Percentiles rank a stretch among this genome's conserved stretches.
Conservation (phyloP, 164 flowering plant species). For the Brasenia schreberi region DNA sequence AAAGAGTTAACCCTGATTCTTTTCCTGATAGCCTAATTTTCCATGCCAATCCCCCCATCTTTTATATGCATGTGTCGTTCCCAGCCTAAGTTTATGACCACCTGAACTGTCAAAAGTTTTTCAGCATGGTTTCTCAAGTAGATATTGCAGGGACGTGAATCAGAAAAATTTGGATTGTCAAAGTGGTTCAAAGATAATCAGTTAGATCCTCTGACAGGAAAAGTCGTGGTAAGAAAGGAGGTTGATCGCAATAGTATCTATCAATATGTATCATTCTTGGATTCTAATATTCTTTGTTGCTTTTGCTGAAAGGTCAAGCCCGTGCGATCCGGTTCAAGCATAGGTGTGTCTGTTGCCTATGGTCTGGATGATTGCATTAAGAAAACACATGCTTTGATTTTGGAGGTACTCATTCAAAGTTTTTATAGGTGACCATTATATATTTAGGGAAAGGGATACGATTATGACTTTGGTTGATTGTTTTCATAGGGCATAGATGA, state of each 20-base stretch:
- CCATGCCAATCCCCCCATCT: too few relatives aligned
- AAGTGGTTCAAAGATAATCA: slow-evolving; percentile 63
- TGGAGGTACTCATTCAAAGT: slow-evolving; percentile 30
- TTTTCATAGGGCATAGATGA: slow-evolving; percentile 64
- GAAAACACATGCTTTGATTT: slow-evolving; percentile 53
- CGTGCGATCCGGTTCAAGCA: slow-evolving; percentile 81
- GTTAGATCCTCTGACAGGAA: slow-evolving; percentile 42
- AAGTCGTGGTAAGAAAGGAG: slow-evolving; percentile 65
- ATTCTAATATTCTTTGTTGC: too few relatives aligned
- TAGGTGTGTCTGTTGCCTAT: slow-evolving; percentile 82
- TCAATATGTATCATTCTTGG: too few relatives aligned
- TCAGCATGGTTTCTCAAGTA: not conserved
- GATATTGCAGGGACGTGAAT: slow-evolving; percentile 27
- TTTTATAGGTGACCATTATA: not conserved
- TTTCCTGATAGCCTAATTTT: too few relatives aligned
- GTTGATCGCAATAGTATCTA: too few relatives aligned
- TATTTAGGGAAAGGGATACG: too few relatives aligned
- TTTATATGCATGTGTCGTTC: too few relatives aligned
- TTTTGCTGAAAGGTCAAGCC: slow-evolving; percentile 58
- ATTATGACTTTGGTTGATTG: not conserved
- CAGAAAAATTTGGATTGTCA: slow-evolving; percentile 28
- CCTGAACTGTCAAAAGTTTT: too few relatives aligned
- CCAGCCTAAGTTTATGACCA: too few relatives aligned
- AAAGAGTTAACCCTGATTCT: too few relatives aligned
- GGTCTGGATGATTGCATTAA: slow-evolving; percentile 58